Conservation (phyloP, 495 filamentous ascomycete species). For the Xylaria castorea region DNA sequence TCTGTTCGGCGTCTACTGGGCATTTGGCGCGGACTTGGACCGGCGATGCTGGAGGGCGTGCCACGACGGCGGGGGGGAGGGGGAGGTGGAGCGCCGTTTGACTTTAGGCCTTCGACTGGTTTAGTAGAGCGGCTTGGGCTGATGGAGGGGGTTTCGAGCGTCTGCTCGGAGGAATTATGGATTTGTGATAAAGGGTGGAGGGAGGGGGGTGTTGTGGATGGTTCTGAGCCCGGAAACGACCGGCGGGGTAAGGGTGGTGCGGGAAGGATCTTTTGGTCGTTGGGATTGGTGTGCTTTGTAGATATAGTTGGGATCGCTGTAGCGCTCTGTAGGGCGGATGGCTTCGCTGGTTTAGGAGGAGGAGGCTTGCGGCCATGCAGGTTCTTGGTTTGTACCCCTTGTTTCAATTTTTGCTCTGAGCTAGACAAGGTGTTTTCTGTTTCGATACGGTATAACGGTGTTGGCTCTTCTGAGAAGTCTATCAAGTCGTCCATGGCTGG, state of each 20-base stretch:
- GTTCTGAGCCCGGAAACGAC: slow-evolving; percentile 28
- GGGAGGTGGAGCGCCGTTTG: slow-evolving; percentile 39
- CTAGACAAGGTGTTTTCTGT: slow-evolving; percentile 32
- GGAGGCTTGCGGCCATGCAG: slow-evolving; percentile 44
- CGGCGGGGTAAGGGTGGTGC: slow-evolving; percentile 36
- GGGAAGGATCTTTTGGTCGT: slow-evolving; percentile 31
- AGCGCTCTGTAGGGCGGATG: slow-evolving; percentile 63
- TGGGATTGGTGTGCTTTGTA: slow-evolving; percentile 26
- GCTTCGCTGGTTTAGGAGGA: slow-evolving; percentile 70
- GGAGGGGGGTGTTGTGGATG: slow-evolving; percentile 4
- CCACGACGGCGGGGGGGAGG: slow-evolving; percentile 53
- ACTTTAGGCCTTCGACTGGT: background rate
- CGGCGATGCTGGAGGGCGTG: slow-evolving; percentile 41
- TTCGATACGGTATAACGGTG: slow-evolving; percentile 42
- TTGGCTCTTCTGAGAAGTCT: slow-evolving; percentile 64
- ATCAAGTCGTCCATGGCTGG: slow-evolving; percentile 65
- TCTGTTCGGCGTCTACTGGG: slow-evolving; percentile 31
- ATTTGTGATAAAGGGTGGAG: slow-evolving; percentile 45
- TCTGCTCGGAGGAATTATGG: slow-evolving; percentile 42
- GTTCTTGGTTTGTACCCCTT: slow-evolving; percentile 51
- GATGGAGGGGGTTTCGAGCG: background rate
- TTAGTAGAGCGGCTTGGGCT: slow-evolving; percentile 1
- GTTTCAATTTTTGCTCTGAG: slow-evolving; percentile 23
- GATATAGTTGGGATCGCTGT: slow-evolving; percentile 32
- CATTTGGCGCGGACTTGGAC: slow-evolving; percentile 32